Evolutionary conservation across 2,329 filamentous ascomycete species (phyloP).

Genomic region (Gliomastix tumulicola): DNA sequence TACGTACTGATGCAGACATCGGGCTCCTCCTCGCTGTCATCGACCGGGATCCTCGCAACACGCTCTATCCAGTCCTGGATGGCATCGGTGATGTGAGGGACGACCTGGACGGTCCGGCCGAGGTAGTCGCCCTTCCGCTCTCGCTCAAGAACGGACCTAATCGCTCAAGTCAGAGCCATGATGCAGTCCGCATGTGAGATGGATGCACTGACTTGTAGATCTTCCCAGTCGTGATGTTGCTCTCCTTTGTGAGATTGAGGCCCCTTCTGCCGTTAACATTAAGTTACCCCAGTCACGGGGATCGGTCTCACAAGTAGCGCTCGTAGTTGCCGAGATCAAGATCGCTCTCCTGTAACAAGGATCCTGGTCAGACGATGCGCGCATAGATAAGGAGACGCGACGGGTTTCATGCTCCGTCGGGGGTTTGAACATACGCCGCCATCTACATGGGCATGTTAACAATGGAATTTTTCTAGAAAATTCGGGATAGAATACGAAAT

Average conservation of each 20-base stretch:
- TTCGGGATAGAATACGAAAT: slow-evolving; percentile 82
- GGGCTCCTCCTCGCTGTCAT: slow-evolving; percentile 73
- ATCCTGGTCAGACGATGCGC: neutral
- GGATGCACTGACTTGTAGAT: slow-evolving; percentile 86
- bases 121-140: slow-evolving; percentile 67
- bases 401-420: no score
- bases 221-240: slow-evolving; percentile 97
- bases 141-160: slow-evolving; percentile 37
- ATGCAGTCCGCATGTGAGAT: no score
- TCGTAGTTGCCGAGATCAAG: slow-evolving; percentile 53
- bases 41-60: slow-evolving; percentile 78
- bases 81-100: slow-evolving; percentile 85
- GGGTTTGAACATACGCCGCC: no score
- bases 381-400: no score
- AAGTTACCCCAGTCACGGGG: no score
- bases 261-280: no score
- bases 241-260: slow-evolving; percentile 73
- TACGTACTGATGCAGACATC: slow-evolving; percentile 75
- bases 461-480: no score
- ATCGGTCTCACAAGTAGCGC: slow-evolving; percentile 54
- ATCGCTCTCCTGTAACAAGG: slow-evolving; percentile 25
- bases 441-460: no score
- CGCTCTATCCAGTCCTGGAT: slow-evolving; percentile 91
- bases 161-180: no score
- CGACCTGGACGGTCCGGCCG: slow-evolving; percentile 77